A percentile compares a stretch with the other conserved stretches of the same genome.
phyloP scores from a whole-genome alignment of 1,139 yeast genomes.

The Yamadazyma oceani region DNA sequence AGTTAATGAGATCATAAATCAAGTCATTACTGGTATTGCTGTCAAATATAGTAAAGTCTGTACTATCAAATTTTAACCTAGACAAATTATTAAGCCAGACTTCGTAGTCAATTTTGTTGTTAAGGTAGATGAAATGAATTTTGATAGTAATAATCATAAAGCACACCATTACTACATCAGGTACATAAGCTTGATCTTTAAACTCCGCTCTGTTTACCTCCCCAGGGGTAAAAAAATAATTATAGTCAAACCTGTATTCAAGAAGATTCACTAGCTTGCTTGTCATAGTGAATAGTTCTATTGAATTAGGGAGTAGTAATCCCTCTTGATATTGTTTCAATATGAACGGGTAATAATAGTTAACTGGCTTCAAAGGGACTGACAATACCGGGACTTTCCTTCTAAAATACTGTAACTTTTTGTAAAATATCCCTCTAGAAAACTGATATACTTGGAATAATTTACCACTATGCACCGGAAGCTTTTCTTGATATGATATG shows the following conservation, averaged over 20 bases:
- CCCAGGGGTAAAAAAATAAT: background rate
- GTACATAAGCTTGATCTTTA: conserved; percentile 14
- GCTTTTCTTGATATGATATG: background rate
- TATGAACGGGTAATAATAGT: conserved; percentile 35
- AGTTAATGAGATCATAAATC: conserved; percentile 24
- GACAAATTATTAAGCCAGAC: conserved; percentile 25
- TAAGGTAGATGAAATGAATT: conserved; percentile 26
- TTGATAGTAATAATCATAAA: conserved; percentile 27
- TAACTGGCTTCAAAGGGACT: background rate
- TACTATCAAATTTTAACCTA: conserved; percentile 21
- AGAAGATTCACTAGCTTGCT: conserved; percentile 16
- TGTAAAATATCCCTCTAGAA: background rate
- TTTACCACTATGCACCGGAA: conserved; percentile 4
- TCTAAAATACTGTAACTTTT: background rate
- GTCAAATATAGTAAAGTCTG: conserved; percentile 17
- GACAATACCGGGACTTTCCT: conserved; percentile 10
- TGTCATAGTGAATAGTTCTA: conserved; percentile 26
- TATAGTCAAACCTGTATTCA: conserved; percentile 9
- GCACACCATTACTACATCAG: conserved; percentile 31
- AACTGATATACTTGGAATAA: conserved; percentile 6
- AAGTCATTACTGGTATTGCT: conserved; percentile 18
- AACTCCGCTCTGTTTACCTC: too few relatives aligned
- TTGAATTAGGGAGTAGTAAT: conserved; percentile 32
- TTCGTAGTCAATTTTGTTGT: conserved; percentile 14
- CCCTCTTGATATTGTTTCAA: conserved; percentile 27